These are phyloP conservation scores for Solanum hybrid DNA, from an alignment of 305 asterid species.

Conservation along the genomic window DNA sequence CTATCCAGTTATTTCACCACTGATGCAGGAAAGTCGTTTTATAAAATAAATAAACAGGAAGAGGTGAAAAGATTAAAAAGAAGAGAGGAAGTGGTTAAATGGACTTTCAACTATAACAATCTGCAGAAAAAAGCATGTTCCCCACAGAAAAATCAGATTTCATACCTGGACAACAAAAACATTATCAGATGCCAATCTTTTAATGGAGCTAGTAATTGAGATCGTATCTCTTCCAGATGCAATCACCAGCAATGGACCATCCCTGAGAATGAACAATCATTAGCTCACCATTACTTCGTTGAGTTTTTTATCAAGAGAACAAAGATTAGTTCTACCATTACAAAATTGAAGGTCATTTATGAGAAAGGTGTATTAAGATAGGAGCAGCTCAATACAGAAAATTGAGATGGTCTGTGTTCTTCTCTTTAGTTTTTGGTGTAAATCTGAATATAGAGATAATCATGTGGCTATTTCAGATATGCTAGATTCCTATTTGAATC, in stretches of 20 bases:
- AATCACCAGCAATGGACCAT: constrained; percentile 94
- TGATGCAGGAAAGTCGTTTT: neutral
- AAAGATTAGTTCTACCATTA: neutral
- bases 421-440: neutral
- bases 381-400: neutral
- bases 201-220: constrained; percentile 86
- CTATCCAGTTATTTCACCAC: neutral
- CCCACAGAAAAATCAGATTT: constrained; percentile 8
- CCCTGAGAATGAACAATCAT: constrained; percentile 41
- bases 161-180: constrained; percentile 95
- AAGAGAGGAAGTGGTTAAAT: neutral
- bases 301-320: neutral
- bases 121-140: constrained; percentile 1
- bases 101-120: neutral
- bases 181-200: constrained; percentile 78
- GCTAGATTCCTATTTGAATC: neutral
- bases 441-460: neutral
- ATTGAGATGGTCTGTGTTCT: neutral
- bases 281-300: neutral
- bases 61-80: neutral
- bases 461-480: neutral
- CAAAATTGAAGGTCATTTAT: neutral
- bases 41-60: neutral
- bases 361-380: neutral
- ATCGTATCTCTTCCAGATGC: constrained; percentile 98